Conservation (phyloP, 495 filamentous ascomycete species). For the Thermothielavioides terrestris region DNA sequence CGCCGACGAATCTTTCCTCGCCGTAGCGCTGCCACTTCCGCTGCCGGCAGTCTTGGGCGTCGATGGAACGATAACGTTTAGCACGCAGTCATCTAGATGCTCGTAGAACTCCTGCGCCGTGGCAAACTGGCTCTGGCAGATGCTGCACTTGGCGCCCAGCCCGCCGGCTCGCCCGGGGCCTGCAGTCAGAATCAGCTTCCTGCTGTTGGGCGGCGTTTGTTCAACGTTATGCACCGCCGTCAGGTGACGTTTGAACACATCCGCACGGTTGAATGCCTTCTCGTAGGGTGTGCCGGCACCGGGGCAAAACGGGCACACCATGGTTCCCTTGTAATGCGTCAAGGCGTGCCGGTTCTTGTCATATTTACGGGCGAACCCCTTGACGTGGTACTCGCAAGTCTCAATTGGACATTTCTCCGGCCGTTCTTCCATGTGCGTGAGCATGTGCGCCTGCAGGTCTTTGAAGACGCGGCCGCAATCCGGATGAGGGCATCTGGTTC, state of each 20-base stretch:
- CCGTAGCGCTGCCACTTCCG: constrained; percentile 14
- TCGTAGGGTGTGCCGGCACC: constrained; percentile 85
- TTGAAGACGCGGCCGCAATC: constrained; percentile 91
- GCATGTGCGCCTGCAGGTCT: constrained; percentile 89
- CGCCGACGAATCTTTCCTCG: constrained; percentile 22
- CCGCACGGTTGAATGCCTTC: constrained; percentile 97
- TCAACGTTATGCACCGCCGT: constrained; percentile 92
- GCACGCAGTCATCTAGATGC: constrained; percentile 94
- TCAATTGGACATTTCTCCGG: constrained; percentile 95
- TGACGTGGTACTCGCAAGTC: constrained; percentile 89
- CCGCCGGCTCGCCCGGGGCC: constrained; percentile 32
- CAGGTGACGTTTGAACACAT: constrained; percentile 97
- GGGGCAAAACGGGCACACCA: constrained; percentile 98
- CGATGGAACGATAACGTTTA: constrained; percentile 89
- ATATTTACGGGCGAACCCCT: constrained; percentile 95
- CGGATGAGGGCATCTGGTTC: constrained; percentile 64
- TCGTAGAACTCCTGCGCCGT: constrained; percentile 98
- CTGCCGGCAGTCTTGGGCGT: constrained; percentile 46
- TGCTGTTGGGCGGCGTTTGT: constrained; percentile 89
- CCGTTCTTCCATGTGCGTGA: constrained; percentile 88
- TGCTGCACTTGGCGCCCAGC: constrained; percentile 87
- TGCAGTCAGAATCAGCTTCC: constrained; percentile 47
- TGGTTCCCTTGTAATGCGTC: constrained; percentile 98
- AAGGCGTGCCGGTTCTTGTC: constrained; percentile 98
- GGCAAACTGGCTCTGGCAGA: constrained; percentile 78